Evolutionary conservation across 2,329 filamentous ascomycete species (phyloP).

Genomic region (Venturia aucupariae): DNA sequence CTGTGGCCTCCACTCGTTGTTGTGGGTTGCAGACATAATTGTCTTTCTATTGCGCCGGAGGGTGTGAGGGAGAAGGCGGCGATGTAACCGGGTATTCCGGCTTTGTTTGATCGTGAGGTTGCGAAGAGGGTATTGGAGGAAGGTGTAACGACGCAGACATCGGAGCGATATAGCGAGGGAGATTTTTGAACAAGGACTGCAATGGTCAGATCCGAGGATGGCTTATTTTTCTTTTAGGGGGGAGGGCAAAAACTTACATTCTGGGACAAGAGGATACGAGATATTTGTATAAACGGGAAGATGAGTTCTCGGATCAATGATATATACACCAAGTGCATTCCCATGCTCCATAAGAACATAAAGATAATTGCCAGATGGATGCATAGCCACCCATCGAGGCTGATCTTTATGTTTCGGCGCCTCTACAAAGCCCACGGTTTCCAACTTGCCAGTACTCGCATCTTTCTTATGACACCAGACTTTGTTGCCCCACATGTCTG

Average conservation of each 20-base stretch:
- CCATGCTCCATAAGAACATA: slow-evolving; percentile 88
- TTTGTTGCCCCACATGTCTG: slow-evolving; percentile 68
- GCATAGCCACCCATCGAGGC: slow-evolving; percentile 80
- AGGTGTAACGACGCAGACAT: slow-evolving; percentile 66
- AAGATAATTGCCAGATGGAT: slow-evolving; percentile 66
- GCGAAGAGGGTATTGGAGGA: slow-evolving; percentile 73
- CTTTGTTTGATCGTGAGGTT: slow-evolving; percentile 69
- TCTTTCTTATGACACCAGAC: slow-evolving; percentile 78
- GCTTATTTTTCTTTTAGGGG: too few species aligned
- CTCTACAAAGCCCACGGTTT: slow-evolving; percentile 62
- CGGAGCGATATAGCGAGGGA: slow-evolving; percentile 65
- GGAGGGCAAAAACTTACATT: slow-evolving; percentile 43
- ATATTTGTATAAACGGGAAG: slow-evolving; percentile 71
- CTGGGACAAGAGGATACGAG: slow-evolving; percentile 69
- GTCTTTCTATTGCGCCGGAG: slow-evolving; percentile 62
- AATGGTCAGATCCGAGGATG: slow-evolving; percentile 2
- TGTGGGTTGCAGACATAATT: slow-evolving; percentile 74
- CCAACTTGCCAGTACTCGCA: slow-evolving; percentile 48
- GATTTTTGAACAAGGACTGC: slow-evolving; percentile 34
- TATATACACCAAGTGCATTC: slow-evolving; percentile 73
- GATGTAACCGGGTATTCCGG: slow-evolving; percentile 71
- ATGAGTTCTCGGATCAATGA: slow-evolving; percentile 63
- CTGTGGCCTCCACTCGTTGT: slow-evolving; percentile 81
- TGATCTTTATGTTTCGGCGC: slow-evolving; percentile 66
- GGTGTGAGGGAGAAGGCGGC: slow-evolving; percentile 65